Conservation (phyloP, 352 stramenopile genomes). For the Pythium aquatile region DNA sequence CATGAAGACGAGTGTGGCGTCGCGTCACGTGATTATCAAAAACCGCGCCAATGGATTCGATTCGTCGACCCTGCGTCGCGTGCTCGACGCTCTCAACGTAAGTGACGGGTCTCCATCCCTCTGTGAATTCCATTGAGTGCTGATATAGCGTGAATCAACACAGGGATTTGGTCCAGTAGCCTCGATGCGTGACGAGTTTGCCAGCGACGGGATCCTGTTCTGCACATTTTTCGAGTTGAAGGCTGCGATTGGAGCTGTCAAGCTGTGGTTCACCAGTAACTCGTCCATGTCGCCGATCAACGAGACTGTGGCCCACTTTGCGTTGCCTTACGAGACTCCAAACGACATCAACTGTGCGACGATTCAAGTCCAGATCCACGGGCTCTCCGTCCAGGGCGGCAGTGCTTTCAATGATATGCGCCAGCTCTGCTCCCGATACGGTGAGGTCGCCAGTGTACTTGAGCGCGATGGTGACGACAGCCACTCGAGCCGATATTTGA, state of each 20-base stretch:
- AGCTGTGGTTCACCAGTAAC: constrained; percentile 41
- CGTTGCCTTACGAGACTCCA: constrained; percentile 63
- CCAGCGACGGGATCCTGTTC: constrained; percentile 56
- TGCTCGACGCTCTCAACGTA: constrained; percentile 59
- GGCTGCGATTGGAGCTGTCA: constrained; percentile 55
- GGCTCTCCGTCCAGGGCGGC: constrained; percentile 19
- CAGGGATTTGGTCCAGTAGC: constrained; percentile 70
- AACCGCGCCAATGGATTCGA: constrained; percentile 39
- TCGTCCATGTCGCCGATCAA: neutral
- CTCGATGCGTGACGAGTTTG: constrained; percentile 46
- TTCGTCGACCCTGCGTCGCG: constrained; percentile 35
- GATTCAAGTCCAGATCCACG: constrained; percentile 46
- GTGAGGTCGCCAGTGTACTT: constrained; percentile 71
- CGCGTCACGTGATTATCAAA: constrained; percentile 65
- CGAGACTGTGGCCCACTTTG: constrained; percentile 51
- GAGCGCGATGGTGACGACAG: constrained; percentile 37
- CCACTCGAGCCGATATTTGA: constrained; percentile 46
- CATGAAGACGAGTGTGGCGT: constrained; percentile 58
- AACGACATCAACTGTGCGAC: constrained; percentile 66
- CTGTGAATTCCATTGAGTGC: no score
- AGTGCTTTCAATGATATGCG: constrained; percentile 41
- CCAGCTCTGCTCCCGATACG: constrained; percentile 64
- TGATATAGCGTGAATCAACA: neutral
- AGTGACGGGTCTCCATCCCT: constrained; percentile 9
- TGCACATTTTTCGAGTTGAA: constrained; percentile 76